phyloP scores from a whole-genome alignment of 148 eudicot species.

The Amaranthus cruentus region DNA sequence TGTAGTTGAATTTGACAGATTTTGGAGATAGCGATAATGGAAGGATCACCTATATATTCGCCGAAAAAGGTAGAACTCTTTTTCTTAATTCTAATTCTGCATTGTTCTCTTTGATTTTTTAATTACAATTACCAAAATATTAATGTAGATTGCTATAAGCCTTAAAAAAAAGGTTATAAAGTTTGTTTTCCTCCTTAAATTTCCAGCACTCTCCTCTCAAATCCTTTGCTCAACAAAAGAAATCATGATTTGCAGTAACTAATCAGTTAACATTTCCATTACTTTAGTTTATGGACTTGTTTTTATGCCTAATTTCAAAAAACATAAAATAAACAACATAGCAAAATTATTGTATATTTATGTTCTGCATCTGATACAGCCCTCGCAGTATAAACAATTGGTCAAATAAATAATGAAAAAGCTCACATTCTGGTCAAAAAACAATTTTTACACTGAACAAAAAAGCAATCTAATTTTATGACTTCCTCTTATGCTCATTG shows the following conservation, averaged over 20 bases:
- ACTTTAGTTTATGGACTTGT: not conserved
- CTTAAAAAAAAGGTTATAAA: not conserved
- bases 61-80: too few species aligned
- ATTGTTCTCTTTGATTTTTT: too few species aligned
- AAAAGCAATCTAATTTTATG: constrained; percentile 7
- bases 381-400: too few species aligned
- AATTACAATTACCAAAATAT: too few species aligned
- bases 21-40: too few species aligned
- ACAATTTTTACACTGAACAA: constrained; percentile 7
- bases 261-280: not conserved
- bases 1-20: too few species aligned
- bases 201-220: not conserved
- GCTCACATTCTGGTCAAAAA: constrained; percentile 28
- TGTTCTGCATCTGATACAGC: too few species aligned
- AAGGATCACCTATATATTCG: too few species aligned
- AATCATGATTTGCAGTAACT: not conserved
- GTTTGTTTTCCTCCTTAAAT: not conserved
- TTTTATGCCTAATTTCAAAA: not conserved
- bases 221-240: not conserved
- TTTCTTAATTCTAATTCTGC: too few species aligned
- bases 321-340: not conserved
- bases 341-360: not conserved
- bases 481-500: constrained; percentile 4
- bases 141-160: too few species aligned
- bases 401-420: constrained; percentile 16